phyloP scores from a whole-genome alignment of 179 eudicot species.

The Spergularia azorica region DNA sequence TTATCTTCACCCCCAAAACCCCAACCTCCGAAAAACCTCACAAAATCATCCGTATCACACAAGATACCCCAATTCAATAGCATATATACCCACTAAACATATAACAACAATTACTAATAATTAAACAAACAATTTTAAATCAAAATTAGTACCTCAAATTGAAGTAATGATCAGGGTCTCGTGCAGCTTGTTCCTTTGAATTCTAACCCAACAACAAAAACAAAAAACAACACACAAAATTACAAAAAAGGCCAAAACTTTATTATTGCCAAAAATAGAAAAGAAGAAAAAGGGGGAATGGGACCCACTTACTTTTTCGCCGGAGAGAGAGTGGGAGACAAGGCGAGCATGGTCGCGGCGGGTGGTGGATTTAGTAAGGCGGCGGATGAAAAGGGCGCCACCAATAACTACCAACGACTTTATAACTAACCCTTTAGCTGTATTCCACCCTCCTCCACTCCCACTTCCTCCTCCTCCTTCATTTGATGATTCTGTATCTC shows the following conservation, averaged over 20 bases:
- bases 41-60: no score
- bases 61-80: no score
- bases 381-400: constrained; percentile 74
- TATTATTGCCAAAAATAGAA: neutral
- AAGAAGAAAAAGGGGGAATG: neutral
- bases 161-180: constrained; percentile 85
- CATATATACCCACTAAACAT: neutral
- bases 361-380: constrained; percentile 90
- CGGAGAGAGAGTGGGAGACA: constrained; percentile 67
- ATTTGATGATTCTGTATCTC: neutral
- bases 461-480: constrained; percentile 18
- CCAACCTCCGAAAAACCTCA: no score
- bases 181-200: constrained; percentile 77
- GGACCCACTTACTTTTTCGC: constrained; percentile 73
- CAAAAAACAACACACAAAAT: constrained; percentile 8
- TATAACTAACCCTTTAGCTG: constrained; percentile 61
- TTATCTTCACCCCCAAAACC: no score
- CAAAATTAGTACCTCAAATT: constrained; percentile 65
- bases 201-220: constrained; percentile 40
- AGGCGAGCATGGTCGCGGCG: constrained; percentile 88
- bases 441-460: constrained; percentile 47
- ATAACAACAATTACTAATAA: no score
- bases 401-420: constrained; percentile 75
- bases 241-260: neutral
- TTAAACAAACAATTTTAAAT: no score